Evolutionary conservation across 1,139 yeast species (phyloP).

Genomic region (Ogataea hybrid): DNA sequence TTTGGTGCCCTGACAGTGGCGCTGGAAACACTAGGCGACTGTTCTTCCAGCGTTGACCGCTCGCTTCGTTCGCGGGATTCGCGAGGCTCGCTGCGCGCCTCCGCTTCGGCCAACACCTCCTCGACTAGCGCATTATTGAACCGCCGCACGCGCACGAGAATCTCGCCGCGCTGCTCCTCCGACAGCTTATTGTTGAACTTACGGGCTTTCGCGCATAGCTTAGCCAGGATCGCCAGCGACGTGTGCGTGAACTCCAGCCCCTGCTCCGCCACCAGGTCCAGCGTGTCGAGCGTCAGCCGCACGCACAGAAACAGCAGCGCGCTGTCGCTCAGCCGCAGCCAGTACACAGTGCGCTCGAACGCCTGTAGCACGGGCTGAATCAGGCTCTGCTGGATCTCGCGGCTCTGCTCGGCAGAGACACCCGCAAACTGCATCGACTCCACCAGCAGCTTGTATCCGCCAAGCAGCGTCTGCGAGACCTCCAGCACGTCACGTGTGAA

Average conservation of each 20-base stretch:
- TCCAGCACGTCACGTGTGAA: conserved; percentile 88
- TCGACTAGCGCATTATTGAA: conserved; percentile 56
- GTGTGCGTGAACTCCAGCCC: conserved; percentile 41
- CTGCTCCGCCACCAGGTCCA: conserved; percentile 59
- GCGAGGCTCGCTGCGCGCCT: conserved; percentile 31
- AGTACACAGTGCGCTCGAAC: conserved; percentile 61
- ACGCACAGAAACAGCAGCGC: conserved; percentile 76
- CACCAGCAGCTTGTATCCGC: conserved; percentile 58
- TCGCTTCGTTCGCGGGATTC: conserved; percentile 10
- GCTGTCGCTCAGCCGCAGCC: conserved; percentile 81
- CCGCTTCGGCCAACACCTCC: conserved; percentile 45
- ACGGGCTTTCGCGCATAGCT: conserved; percentile 63
- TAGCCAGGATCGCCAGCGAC: conserved; percentile 54
- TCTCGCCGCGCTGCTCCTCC: conserved; percentile 55
- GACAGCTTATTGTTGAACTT: conserved; percentile 64
- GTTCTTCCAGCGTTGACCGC: no score
- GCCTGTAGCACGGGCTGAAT: conserved; percentile 45
- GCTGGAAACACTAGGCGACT: no score
- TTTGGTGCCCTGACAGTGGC: not conserved
- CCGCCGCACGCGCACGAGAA: conserved; percentile 54
- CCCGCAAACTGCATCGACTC: conserved; percentile 35
- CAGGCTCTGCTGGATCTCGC: conserved; percentile 25
- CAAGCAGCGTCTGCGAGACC: conserved; percentile 64
- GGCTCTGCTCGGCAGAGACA: conserved; percentile 13
- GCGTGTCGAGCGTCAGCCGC: conserved; percentile 60